These are phyloP conservation scores for Ramicandelaber brevisporus DNA, from an alignment of 192 early-diverging fungal species.

Conservation along the genomic window DNA sequence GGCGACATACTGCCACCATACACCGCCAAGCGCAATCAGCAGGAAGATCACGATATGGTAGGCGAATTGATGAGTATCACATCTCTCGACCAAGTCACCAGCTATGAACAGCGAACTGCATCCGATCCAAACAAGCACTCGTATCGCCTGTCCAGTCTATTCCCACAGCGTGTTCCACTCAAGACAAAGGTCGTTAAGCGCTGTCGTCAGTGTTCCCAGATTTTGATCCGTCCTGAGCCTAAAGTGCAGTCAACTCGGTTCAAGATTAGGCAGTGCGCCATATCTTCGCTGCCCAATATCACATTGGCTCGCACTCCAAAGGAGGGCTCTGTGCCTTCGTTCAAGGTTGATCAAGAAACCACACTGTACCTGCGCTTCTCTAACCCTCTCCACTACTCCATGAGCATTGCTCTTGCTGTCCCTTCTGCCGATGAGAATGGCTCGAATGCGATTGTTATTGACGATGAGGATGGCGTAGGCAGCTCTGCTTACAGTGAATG, in stretches of 20 bases:
- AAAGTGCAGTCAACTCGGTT: slow-evolving; percentile 70
- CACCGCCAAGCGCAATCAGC: slow-evolving; percentile 3
- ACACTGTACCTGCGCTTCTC: too few relatives aligned
- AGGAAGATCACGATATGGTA: slow-evolving; percentile 3
- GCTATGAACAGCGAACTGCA: slow-evolving; percentile 21
- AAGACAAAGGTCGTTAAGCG: slow-evolving; percentile 66
- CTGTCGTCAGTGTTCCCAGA: slow-evolving; percentile 67
- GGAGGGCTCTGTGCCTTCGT: too few relatives aligned
- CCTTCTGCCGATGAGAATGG: too few relatives aligned
- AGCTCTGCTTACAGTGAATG: too few relatives aligned
- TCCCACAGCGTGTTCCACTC: slow-evolving; percentile 66
- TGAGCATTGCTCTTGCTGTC: too few relatives aligned
- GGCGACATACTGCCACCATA: slow-evolving; percentile 5
- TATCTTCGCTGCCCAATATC: too few relatives aligned
- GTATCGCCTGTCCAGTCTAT: background rate
- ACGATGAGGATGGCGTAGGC: too few relatives aligned
- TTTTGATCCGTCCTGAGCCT: slow-evolving; percentile 76
- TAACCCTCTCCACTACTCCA: too few relatives aligned
- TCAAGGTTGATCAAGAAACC: too few relatives aligned
- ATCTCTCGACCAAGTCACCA: slow-evolving; percentile 17
- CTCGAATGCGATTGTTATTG: too few relatives aligned
- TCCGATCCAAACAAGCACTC: background rate
- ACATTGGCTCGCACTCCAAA: too few relatives aligned
- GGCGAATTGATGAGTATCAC: slow-evolving; percentile 4
- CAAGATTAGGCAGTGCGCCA: slow-evolving; percentile 75